Evolutionary conservation across 2,329 filamentous ascomycete genomes (phyloP).

Genomic region (Zelopaecilomyces penicillatus): DNA sequence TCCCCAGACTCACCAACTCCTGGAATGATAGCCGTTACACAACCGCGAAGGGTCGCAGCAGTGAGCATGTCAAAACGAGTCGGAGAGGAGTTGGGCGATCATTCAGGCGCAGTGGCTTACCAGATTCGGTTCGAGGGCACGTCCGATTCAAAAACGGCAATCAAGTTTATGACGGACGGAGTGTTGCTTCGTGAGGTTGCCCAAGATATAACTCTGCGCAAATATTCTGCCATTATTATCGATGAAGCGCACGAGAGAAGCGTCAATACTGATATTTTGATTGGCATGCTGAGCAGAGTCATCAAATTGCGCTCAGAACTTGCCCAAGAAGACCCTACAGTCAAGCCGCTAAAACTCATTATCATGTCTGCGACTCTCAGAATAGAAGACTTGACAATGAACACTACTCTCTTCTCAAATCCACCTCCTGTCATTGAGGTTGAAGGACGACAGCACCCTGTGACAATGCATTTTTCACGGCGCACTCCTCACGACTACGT

Average conservation of each 20-base stretch:
- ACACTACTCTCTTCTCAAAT: slow-evolving; percentile 66
- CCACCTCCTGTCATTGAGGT: slow-evolving; percentile 80
- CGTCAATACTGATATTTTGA: slow-evolving; percentile 96
- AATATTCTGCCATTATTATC: slow-evolving; percentile 90
- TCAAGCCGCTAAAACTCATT: slow-evolving; percentile 79
- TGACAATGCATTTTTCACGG: slow-evolving; percentile 81
- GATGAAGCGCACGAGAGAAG: slow-evolving; percentile 97
- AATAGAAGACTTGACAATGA: slow-evolving; percentile 83
- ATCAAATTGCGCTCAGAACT: slow-evolving; percentile 75
- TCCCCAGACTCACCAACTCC: slow-evolving; percentile 68
- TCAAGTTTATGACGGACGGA: slow-evolving; percentile 99
- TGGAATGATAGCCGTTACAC: slow-evolving; percentile 90
- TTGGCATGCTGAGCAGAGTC: slow-evolving; percentile 91
- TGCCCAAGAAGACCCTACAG: slow-evolving; percentile 58
- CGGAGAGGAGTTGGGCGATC: slow-evolving; percentile 70
- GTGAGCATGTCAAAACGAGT: slow-evolving; percentile 96
- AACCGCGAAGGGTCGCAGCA: slow-evolving; percentile 87
- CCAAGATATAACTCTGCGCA: slow-evolving; percentile 76
- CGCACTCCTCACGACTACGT: slow-evolving; percentile 81
- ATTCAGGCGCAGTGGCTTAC: slow-evolving; percentile 73
- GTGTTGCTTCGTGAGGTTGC: slow-evolving; percentile 86
- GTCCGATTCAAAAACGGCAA: slow-evolving; percentile 67
- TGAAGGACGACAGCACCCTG: slow-evolving; percentile 84
- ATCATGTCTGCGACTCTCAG: slow-evolving; percentile 97
- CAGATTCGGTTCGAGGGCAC: slow-evolving; percentile 93